Base-by-base conservation (phyloP, 768 basidiomycete species). In the Heimioporus sp. region DNA sequence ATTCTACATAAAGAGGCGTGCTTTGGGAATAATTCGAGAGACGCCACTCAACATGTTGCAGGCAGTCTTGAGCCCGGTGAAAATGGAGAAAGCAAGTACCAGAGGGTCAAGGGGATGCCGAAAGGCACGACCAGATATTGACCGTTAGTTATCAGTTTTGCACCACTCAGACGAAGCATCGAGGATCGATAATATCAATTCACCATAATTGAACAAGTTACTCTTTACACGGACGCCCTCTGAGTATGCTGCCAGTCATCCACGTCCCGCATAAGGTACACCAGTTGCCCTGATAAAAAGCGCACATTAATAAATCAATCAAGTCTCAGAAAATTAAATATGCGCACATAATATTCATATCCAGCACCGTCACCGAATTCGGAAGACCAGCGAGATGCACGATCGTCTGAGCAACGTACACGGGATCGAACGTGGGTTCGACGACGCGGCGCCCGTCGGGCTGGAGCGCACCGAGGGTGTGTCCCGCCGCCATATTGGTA, bases 261-360 rank as follows among this genome's bases (percentile, higher is more conserved):
- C 79, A n/a, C 78, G 66, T 11, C 79, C 79, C 4, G 75, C 73
- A 49, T 70, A 78, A 20, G 79, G 78, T 64, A 73, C 74, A 10
- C 68, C 64, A 7, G 73, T 75, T 4, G 79, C 76, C 75, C 76
- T 79, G 48, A 17, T 13, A 10, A 45, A 38, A 20, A 21, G 44
- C 30, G n/a, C 42, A 46, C 19, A 10, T 20, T 35, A 19, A 48
- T 32, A 31, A 24, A 44, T 9, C 10, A 9, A 38, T 38, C 37
- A 9, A 9, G 16, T n/a, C 37, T 17, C 8, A 41, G 34, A 8
- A 43, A 36, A 48, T 19, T 19, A 49, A 10, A 9, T 28, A 48
- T 5, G 75, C 83, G 90, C 83, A 90, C 90, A 90, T 86, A 59
- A 92, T 85, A 43, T 80, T 86, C 58, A 90, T 72, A 19, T 85